Base-by-base conservation (phyloP, 2,329 filamentous ascomycete genomes). In the Fusarium sarcochroum region DNA sequence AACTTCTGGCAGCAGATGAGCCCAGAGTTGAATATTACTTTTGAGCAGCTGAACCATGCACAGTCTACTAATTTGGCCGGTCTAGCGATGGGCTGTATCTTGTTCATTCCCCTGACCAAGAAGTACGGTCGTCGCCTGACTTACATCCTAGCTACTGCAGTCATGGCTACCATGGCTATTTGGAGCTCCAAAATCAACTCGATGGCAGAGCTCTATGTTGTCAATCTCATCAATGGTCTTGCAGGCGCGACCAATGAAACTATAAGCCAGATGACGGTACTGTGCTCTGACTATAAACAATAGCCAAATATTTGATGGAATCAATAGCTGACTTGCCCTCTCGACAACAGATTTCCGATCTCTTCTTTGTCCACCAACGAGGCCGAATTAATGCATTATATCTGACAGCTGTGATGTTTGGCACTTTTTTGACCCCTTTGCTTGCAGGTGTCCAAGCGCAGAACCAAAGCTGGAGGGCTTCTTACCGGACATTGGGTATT, bases 241-340 rank as follows among this genome's bases (percentile, higher is more conserved):
- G 76, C 77, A 1, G 78, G 76, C 27, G 75, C 78, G 4, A 76
- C 75, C 4, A 79, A 79, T 42, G 78, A 80, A 52, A 72, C 76
- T 8, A 76, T 78, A 37, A 72, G 70, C 4, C 75, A 80, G 48
- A 79, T 80, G 51, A 80, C 76, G 1, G 73, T 71, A 47, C 6
- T 9, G 3, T 8, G 3, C 14, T 3, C 6, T 25, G n/a, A n/a
- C n/a, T n/a, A n/a, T n/a, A n/a, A n/a, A n/a, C n/a, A n/a, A n/a
- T n/a, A n/a, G n/a, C n/a, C n/a, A n/a, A 18, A 38, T 38, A 18
- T 18, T 18, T 7, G 7, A 38, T 38, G n/a, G 3, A 9, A 7
- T 38, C 17, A 38, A 10, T 7, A 38, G 5, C 18, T 47, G 21
- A 11, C 4, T 3, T 6, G 15, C 6, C n/a, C n/a, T 34, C 8